Percentiles rank a stretch among this genome's conserved stretches.
phyloP scores from a whole-genome alignment of 352 stramenopile species.

The Phytophthora pisi region DNA sequence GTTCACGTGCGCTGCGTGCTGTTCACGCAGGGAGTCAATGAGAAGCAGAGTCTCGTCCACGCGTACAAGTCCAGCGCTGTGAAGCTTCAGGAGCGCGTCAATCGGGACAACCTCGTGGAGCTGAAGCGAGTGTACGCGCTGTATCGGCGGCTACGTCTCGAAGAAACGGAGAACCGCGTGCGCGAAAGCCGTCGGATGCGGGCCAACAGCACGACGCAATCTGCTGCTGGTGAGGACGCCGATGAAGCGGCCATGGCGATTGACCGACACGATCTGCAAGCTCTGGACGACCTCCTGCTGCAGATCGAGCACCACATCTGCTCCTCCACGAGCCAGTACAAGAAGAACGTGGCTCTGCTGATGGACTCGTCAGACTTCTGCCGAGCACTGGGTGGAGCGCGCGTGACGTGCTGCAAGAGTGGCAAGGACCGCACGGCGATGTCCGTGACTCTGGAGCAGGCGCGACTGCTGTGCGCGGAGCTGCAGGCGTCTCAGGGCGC shows the following conservation, averaged over 20 bases:
- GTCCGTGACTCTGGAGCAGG: constrained; percentile 96
- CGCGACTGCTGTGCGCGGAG: constrained; percentile 61
- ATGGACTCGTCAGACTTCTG: constrained; percentile 88
- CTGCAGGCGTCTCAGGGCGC: constrained; percentile 62
- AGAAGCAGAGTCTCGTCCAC: constrained; percentile 86
- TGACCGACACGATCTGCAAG: constrained; percentile 48
- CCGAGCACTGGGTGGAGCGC: constrained; percentile 86
- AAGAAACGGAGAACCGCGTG: constrained; percentile 42
- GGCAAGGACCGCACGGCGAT: constrained; percentile 98
- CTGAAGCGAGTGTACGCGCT: constrained; percentile 65
- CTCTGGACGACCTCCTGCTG: constrained; percentile 66
- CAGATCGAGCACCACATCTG: constrained; percentile 81
- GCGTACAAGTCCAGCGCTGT: constrained; percentile 77
- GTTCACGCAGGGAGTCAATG: constrained; percentile 85
- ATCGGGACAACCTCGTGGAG: constrained; percentile 79
- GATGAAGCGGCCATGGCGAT: constrained; percentile 40
- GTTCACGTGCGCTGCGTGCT: constrained; percentile 71
- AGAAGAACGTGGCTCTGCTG: constrained; percentile 82
- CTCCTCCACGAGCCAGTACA: constrained; percentile 70
- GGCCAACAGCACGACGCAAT: constrained; percentile 18
- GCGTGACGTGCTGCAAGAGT: constrained; percentile 97
- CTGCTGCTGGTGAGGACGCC: constrained; percentile 13
- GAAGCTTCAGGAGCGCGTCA: constrained; percentile 81
- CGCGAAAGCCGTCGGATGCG: constrained; percentile 33
- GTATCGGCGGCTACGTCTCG: constrained; percentile 52